These are phyloP conservation scores for Oryza nivara DNA, from an alignment of 176 grass and related monocot species.

Conservation along the genomic window DNA sequence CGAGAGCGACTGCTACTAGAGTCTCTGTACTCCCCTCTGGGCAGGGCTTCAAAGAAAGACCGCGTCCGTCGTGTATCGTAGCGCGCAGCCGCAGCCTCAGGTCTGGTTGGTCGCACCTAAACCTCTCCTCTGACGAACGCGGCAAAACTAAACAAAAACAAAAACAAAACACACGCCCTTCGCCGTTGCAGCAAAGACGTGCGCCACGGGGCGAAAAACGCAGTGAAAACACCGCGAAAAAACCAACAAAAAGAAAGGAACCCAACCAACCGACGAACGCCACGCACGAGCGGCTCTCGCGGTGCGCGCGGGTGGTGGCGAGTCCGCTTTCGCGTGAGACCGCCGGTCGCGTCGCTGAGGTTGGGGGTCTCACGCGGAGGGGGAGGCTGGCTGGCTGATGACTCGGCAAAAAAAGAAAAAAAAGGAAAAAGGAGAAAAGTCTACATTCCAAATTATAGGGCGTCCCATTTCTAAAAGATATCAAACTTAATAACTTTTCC, in stretches of 20 bases:
- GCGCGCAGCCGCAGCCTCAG: too few species aligned
- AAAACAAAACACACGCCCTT: neutral
- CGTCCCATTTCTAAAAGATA: too few species aligned
- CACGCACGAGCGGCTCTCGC: too few species aligned
- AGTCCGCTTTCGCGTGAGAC: slow-evolving; percentile 36
- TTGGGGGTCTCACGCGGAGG: neutral
- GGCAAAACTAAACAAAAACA: too few species aligned
- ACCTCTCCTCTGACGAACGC: neutral
- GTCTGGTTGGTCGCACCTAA: neutral
- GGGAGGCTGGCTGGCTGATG: slow-evolving; percentile 13
- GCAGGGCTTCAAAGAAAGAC: neutral
- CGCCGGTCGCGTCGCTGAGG: neutral
- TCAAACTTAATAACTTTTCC: too few species aligned
- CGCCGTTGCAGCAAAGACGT: neutral
- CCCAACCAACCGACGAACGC: neutral
- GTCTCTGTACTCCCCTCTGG: neutral
- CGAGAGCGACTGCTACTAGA: slow-evolving; percentile 27
- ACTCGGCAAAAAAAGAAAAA: slow-evolving; percentile 8
- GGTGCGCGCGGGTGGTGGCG: slow-evolving; percentile 21
- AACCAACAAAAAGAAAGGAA: too few species aligned
- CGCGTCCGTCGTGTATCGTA: neutral
- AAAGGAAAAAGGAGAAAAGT: too few species aligned
- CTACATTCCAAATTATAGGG: too few species aligned
- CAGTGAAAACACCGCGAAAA: neutral
- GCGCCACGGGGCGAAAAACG: too few species aligned